Base-by-base conservation (phyloP, 495 filamentous ascomycete species). In the Daldinia grandis region DNA sequence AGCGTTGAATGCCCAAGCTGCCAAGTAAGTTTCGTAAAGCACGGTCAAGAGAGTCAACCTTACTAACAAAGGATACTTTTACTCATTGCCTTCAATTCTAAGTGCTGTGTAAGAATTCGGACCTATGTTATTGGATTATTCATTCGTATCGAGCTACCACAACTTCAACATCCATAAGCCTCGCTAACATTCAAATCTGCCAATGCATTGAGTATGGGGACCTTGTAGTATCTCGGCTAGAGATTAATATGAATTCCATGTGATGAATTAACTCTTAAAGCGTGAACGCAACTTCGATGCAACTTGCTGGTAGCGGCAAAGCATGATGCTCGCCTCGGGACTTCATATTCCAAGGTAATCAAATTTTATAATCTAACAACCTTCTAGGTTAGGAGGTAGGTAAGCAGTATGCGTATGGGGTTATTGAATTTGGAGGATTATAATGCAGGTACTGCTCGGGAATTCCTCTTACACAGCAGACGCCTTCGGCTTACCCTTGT, bases 21-120 rank as follows among this genome's bases (percentile, higher is more conserved):
- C n/a, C n/a, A n/a, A 51, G 50, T 17, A 27, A 50, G 21, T 30
- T 44, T 58, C 15, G 25, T 55, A 12, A 61, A 51, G 21, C 38
- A 55, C 17, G 35, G 50, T 58, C 49, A 66, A 31, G 42, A 51
- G 44, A 66, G 15, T 57, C 57, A 62, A 62, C 57, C 56, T 57
- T 60, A 50, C 35, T 60, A 37, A 19, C 40, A 58, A 51, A 17
- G 35, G 37, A 33, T 33, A 33, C 31, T 10, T 33, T 8, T 38
- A 15, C 33, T 33, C 21, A 40, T 21, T 27, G 38, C n/a, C 28
- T n/a, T 56, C 25, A n/a, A n/a, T n/a, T 25, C 38, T 44, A 55
- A 25, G 31, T 35, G 17, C 27, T 33, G 25, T 24, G 38, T 24
- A 64, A 24, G 28, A 30, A 30, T 30, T 30, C n/a, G n/a, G n/a